These are phyloP conservation scores for Ogataea pilisensis DNA, from an alignment of 805 yeast species.

Conservation along the genomic window DNA sequence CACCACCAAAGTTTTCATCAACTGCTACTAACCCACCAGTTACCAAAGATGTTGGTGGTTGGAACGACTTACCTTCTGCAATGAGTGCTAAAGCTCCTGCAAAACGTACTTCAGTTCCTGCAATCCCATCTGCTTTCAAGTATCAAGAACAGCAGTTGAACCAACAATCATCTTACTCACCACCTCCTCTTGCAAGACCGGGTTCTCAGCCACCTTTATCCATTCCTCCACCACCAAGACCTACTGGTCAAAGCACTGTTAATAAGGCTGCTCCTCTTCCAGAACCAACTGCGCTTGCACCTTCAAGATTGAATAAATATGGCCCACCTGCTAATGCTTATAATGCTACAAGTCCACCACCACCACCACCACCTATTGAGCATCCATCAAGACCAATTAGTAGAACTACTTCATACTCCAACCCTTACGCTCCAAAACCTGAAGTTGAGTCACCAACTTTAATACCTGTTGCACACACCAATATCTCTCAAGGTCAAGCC, in stretches of 20 bases:
- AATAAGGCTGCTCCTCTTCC: slow-evolving; percentile 10
- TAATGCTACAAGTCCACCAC: slow-evolving; percentile 13
- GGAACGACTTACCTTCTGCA: slow-evolving; percentile 66
- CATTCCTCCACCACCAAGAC: slow-evolving; percentile 30
- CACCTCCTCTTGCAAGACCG: slow-evolving; percentile 20
- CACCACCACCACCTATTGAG: slow-evolving; percentile 7
- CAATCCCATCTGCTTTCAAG: slow-evolving; percentile 25
- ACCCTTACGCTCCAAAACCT: slow-evolving; percentile 36
- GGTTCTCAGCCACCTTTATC: slow-evolving; percentile 29
- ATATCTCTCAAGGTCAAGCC: slow-evolving; percentile 14
- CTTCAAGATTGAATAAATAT: slow-evolving; percentile 18
- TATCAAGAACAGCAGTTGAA: slow-evolving; percentile 17
- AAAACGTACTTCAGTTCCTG: slow-evolving; percentile 23
- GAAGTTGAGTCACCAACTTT: slow-evolving; percentile 22
- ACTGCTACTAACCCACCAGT: slow-evolving; percentile 24
- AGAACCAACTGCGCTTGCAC: slow-evolving; percentile 6
- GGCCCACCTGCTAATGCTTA: slow-evolving; percentile 10
- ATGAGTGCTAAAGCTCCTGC: slow-evolving; percentile 25
- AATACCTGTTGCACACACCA: slow-evolving; percentile 23
- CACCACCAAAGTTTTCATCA: slow-evolving; percentile 20
- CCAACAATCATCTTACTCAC: slow-evolving; percentile 9
- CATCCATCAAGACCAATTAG: too few species aligned
- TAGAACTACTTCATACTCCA: slow-evolving; percentile 19
- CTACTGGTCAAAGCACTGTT: slow-evolving; percentile 17
- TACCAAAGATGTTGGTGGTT: slow-evolving; percentile 56